Evolutionary conservation across 2,329 filamentous ascomycete genomes (phyloP).

Genomic region (Blastomyces silverae): DNA sequence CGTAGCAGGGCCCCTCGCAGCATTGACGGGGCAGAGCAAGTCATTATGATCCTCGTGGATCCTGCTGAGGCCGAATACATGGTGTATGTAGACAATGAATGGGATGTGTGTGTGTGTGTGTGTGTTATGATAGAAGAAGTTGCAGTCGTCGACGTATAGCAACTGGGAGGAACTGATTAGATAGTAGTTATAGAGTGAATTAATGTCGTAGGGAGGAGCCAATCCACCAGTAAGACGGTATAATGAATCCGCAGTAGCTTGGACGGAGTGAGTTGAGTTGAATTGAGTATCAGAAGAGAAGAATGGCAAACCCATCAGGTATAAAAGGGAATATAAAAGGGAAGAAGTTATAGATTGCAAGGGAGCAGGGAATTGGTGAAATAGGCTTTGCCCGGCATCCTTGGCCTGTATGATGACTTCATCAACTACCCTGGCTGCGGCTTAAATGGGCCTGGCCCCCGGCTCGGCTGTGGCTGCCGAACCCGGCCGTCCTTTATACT

Average conservation of each 20-base stretch:
- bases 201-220: no score
- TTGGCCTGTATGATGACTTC: not conserved
- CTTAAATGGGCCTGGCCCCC: not conserved
- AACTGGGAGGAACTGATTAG: no score
- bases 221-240: no score
- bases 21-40: slow-evolving; percentile 16
- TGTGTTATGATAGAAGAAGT: not conserved
- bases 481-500: not conserved
- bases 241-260: no score
- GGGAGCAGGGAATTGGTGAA: not conserved
- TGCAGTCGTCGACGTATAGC: not conserved
- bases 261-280: no score
- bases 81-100: slow-evolving; percentile 7
- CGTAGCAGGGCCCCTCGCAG: slow-evolving; percentile 11
- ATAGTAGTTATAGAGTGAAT: no score
- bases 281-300: no score
- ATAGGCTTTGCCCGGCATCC: not conserved
- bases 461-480: not conserved
- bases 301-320: no score
- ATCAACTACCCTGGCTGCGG: not conserved
- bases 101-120: not conserved
- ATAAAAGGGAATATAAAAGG: no score
- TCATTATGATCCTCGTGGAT: slow-evolving; percentile 15
- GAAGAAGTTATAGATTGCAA: no score
- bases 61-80: slow-evolving; percentile 16